Evolutionary conservation across 2,329 filamentous ascomycete species (phyloP), one percentile per base, ranked within the genome.

Genomic region (Ilyonectria robusta): DNA sequence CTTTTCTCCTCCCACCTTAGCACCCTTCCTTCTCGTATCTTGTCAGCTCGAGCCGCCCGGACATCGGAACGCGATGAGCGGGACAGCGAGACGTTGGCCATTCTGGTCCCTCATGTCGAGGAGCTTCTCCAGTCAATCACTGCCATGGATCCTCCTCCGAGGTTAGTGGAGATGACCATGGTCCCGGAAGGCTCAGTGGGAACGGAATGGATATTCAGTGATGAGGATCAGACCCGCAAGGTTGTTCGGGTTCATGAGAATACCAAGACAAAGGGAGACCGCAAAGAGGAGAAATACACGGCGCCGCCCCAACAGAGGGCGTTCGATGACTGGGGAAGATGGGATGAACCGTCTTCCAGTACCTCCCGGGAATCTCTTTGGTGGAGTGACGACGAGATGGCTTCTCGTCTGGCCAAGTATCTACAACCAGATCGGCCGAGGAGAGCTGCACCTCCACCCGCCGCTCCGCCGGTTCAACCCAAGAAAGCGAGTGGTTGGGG

Each of bases 311-410:
- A 55, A 19, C 59, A 48, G 9, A 69, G 59, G 31, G 79, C 80
- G 3, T 86, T 86, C 51, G 82, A 81, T 51, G 84, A 84, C 23
- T 86, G 84, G 84, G 84, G 84, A 1, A 77, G 84, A 21, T 86
- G 80, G 74, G 78, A 76, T 6, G 78, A 80, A 62, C 56, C 46
- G 1, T 68, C 63, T 1, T 19, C 54, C 4, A 62, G 65, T 0
- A 4, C 60, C 2, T 19, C 60, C 26, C 37, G 54, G 3, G 65
- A 66, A 8, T 48, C 69, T 3, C 79, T 82, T 63, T 88, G 85
- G 85, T 88, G 84, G 82, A 70, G 68, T 1, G 84, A 88, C 53
- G 84, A 84, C 62, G 76, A 73, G 2, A 81, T 85, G 81, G 85
- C 86, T 0, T 69, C 66, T 8, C 81, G 86, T 0, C 73, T 88